phyloP scores from a whole-genome alignment of 495 filamentous ascomycete species.

The Talaromyces adpressus region DNA sequence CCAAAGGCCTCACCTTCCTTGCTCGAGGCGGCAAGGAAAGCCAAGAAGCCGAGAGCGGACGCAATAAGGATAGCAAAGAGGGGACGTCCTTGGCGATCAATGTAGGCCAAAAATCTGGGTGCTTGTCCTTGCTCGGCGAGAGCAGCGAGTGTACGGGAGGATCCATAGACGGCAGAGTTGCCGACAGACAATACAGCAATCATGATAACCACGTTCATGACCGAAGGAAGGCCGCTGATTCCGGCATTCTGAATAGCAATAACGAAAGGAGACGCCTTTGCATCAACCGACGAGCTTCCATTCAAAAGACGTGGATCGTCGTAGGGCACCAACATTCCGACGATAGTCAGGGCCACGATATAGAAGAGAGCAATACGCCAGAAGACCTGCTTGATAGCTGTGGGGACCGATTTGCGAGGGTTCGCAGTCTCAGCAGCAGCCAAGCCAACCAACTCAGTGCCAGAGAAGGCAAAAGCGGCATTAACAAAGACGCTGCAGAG shows the following conservation, averaged over 20 bases:
- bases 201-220: conserved; percentile 89
- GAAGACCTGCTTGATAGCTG: conserved; percentile 88
- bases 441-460: conserved; percentile 89
- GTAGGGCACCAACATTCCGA: conserved; percentile 72
- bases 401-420: conserved; percentile 78
- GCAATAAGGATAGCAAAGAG: conserved; percentile 66
- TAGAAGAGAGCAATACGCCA: conserved; percentile 93
- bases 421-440: conserved; percentile 85
- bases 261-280: conserved; percentile 79
- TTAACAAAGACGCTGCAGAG: conserved; percentile 91
- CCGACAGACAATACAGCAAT: conserved; percentile 83
- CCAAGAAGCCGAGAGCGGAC: conserved; percentile 64
- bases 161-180: conserved; percentile 82
- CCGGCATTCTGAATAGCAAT: conserved; percentile 79
- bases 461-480: conserved; percentile 85
- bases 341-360: conserved; percentile 62
- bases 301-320: conserved; percentile 51
- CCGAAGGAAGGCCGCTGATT: conserved; percentile 64
- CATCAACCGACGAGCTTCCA: conserved; percentile 49
- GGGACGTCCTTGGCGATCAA: conserved; percentile 78
- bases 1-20: conserved; percentile 59
- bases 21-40: conserved; percentile 66
- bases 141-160: conserved; percentile 77
- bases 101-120: conserved; percentile 67
- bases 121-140: conserved; percentile 83